Conservation (phyloP, 257 asterid genomes). For the Nicotiana paniculata region DNA sequence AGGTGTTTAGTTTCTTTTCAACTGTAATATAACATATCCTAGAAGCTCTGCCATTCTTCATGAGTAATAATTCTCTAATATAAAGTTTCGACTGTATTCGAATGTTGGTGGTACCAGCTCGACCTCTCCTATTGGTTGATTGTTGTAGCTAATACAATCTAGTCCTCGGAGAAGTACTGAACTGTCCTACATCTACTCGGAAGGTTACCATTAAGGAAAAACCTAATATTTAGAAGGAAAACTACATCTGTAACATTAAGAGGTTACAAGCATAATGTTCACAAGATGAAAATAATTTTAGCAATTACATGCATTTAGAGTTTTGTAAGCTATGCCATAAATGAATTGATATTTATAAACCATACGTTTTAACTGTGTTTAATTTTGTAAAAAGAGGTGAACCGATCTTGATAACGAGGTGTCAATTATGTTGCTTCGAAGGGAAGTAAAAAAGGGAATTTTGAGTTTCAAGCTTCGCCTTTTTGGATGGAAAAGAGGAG, state of each 20-base stretch:
- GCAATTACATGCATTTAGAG: conserved; percentile 1
- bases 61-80: neutral
- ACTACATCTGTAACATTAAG: neutral
- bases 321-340: neutral
- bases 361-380: neutral
- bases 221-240: neutral
- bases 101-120: neutral
- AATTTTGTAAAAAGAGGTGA: neutral
- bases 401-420: neutral
- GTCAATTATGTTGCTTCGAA: neutral
- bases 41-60: neutral
- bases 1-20: neutral
- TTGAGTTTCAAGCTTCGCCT: neutral
- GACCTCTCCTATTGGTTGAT: neutral
- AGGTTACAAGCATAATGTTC: neutral
- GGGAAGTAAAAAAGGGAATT: neutral
- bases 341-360: neutral
- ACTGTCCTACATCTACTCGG: neutral
- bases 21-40: neutral
- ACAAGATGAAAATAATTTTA: neutral
- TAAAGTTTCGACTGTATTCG: neutral
- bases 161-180: neutral
- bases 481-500: neutral
- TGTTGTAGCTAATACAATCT: neutral
- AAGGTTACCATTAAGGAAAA: neutral